These are phyloP conservation scores for Penicillium thymicola DNA, from an alignment of 2,329 filamentous ascomycete species.

Conservation along the genomic window DNA sequence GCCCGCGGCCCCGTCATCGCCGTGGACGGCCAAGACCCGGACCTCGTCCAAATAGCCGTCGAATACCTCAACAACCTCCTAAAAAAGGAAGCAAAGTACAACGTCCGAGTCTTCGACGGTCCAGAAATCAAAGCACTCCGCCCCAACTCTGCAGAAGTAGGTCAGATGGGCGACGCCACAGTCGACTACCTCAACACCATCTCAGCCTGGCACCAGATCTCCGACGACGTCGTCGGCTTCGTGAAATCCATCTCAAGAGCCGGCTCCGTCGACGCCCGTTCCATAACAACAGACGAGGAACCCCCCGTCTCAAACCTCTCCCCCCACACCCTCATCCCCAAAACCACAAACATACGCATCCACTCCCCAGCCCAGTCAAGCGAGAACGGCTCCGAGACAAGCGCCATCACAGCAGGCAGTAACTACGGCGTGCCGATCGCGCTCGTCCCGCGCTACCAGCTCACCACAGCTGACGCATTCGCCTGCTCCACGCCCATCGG, in stretches of 20 bases:
- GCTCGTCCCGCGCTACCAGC: conserved; percentile 73
- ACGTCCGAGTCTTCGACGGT: conserved; percentile 50
- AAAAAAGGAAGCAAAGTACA: conserved; percentile 51
- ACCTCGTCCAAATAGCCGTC: conserved; percentile 64
- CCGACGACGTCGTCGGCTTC: conserved; percentile 63
- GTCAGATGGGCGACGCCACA: conserved; percentile 45
- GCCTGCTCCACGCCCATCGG: conserved; percentile 70
- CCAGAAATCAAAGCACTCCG: conserved; percentile 31
- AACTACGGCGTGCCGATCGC: conserved; percentile 60
- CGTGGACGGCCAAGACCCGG: conserved; percentile 69
- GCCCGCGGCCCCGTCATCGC: conserved; percentile 76
- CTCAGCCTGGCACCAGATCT: conserved; percentile 71
- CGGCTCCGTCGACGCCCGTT: conserved; percentile 12
- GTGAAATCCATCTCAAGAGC: conserved; percentile 42
- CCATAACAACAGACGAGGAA: conserved; percentile 18
- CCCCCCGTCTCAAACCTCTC: conserved; percentile 25
- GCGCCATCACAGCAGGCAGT: conserved; percentile 13
- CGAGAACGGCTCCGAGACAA: conserved; percentile 25
- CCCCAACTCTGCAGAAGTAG: conserved; percentile 21
- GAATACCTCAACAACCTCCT: conserved; percentile 58
- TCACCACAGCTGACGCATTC: conserved; percentile 73
- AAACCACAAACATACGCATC: conserved; percentile 28
- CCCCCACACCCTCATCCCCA: conserved; percentile 34
- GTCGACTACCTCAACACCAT: conserved; percentile 65
- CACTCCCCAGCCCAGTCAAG: conserved; percentile 31